These are phyloP conservation scores for Excoecaria agallocha DNA, from an alignment of 345 rosid species.

Conservation along the genomic window DNA sequence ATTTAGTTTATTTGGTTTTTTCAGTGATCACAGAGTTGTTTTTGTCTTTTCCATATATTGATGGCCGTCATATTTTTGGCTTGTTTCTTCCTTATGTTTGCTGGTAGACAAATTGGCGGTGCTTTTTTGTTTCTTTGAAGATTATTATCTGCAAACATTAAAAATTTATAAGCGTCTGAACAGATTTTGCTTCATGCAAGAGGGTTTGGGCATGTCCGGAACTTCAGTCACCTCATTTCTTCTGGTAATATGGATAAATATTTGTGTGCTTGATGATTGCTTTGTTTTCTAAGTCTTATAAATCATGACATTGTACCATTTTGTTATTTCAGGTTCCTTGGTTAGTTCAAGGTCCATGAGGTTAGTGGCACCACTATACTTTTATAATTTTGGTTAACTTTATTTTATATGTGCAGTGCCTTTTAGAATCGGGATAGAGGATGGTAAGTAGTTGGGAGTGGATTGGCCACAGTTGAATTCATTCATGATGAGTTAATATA, in stretches of 20 bases:
- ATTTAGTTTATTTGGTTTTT: no score
- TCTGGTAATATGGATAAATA: slow-evolving; percentile 38
- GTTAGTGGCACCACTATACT: slow-evolving; percentile 27
- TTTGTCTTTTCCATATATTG: background rate
- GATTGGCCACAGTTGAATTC: background rate
- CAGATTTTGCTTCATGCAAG: slow-evolving; percentile 44
- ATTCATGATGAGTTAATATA: background rate
- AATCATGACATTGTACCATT: background rate
- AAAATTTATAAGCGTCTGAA: slow-evolving; percentile 16
- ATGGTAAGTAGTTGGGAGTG: background rate
- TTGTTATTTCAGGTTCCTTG: slow-evolving; percentile 39
- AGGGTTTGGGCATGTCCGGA: slow-evolving; percentile 40
- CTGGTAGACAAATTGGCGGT: background rate
- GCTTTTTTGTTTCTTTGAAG: background rate
- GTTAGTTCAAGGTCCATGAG: slow-evolving; percentile 37
- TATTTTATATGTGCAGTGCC: background rate
- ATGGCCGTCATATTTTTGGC: background rate
- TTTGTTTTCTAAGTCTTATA: background rate
- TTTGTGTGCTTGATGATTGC: background rate
- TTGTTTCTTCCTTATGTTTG: background rate
- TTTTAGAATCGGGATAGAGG: background rate
- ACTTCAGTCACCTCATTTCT: slow-evolving; percentile 43
- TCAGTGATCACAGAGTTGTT: background rate
- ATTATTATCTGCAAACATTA: background rate
- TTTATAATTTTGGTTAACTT: background rate